Evolutionary conservation across 768 basidiomycete genomes (phyloP).

Genomic region (Lentinula sp.): DNA sequence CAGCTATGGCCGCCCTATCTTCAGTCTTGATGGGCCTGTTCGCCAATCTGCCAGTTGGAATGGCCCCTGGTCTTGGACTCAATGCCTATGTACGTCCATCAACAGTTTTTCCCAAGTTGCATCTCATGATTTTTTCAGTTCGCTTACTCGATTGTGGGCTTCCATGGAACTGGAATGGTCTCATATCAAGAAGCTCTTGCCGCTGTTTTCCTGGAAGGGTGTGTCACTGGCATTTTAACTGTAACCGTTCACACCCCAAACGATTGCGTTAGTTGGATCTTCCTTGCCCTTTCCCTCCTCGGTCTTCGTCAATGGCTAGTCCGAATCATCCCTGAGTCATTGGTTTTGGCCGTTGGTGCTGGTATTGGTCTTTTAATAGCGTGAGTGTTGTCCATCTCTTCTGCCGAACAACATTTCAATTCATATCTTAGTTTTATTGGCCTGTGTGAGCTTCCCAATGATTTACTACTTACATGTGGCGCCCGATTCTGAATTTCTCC

Average conservation of each 20-base stretch:
- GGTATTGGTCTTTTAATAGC: conserved; percentile 89
- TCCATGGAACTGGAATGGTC: conserved; percentile 69
- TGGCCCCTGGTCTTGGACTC: conserved; percentile 82
- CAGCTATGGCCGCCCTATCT: conserved; percentile 67
- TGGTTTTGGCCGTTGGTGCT: conserved; percentile 78
- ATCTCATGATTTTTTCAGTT: conserved; percentile 40
- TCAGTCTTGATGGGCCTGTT: conserved; percentile 79
- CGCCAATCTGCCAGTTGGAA: conserved; percentile 85
- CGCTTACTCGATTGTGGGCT: conserved; percentile 83
- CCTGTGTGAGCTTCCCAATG: conserved; percentile 38
- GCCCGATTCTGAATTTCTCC: not conserved
- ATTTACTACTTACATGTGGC: not conserved
- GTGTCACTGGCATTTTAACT: conserved; percentile 16
- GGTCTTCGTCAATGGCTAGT: conserved; percentile 89
- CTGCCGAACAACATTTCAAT: not conserved
- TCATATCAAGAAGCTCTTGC: conserved; percentile 75
- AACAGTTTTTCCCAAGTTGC: not conserved
- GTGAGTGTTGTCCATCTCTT: conserved; percentile 31
- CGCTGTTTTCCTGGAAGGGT: conserved; percentile 88
- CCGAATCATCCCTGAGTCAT: conserved; percentile 82
- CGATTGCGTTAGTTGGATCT: conserved; percentile 55
- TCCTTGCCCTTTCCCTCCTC: conserved; percentile 71
- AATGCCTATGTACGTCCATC: conserved; percentile 63
- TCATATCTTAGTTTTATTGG: conserved; percentile 57
- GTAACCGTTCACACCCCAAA: not conserved